These are phyloP conservation scores for Vitis hybrid DNA, from an alignment of 177 flowering plant genomes.

Conservation along the genomic window DNA sequence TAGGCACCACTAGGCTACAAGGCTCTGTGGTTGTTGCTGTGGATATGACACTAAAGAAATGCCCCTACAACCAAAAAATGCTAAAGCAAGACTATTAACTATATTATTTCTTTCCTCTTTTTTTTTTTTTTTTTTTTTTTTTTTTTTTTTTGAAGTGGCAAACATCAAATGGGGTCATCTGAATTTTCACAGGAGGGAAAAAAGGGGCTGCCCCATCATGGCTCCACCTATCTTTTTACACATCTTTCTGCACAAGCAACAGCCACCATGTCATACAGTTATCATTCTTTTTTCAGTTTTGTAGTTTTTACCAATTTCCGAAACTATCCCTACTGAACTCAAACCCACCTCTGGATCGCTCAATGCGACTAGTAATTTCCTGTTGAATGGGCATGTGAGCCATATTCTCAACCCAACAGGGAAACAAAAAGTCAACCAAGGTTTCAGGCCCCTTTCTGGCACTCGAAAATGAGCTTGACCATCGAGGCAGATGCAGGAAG, in stretches of 20 bases:
- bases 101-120: no score
- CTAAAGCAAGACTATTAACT: no score
- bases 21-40: no score
- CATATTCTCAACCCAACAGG: slow-evolving; percentile 10
- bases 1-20: no score
- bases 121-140: no score
- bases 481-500: background rate
- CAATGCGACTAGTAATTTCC: slow-evolving; percentile 6
- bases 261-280: background rate
- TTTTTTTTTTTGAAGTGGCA: no score
- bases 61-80: no score
- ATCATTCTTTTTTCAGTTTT: background rate
- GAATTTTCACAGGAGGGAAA: no score
- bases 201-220: background rate
- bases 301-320: background rate
- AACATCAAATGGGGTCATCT: no score
- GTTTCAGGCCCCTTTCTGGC: slow-evolving; percentile 18
- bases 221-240: slow-evolving; percentile 11
- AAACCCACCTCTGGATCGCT: background rate
- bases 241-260: slow-evolving; percentile 11
- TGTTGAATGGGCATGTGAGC: background rate
- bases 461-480: slow-evolving; percentile 9
- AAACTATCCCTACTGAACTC: background rate
- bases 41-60: no score
- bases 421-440: slow-evolving; percentile 25